Conservation (phyloP, 169 alveolate genomes). For the Plasmodium ovale region DNA sequence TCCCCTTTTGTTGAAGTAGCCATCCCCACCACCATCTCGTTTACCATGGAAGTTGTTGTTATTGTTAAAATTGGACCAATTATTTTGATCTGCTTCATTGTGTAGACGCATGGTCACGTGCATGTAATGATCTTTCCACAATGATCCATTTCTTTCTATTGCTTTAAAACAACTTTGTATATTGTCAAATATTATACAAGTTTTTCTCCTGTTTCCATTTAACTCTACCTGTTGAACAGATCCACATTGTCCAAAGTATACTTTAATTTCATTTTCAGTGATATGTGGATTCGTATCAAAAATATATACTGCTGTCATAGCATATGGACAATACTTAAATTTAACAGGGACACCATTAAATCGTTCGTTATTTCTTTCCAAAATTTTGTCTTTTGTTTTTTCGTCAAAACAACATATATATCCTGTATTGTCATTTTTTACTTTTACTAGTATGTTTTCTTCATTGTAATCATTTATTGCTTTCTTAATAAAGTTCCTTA, state of each 20-base stretch:
- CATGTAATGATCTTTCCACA: slow-evolving; percentile 12
- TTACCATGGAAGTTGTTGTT: slow-evolving; percentile 19
- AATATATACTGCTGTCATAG: neutral
- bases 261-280: slow-evolving; percentile 1
- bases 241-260: slow-evolving; percentile 30
- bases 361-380: slow-evolving; percentile 3
- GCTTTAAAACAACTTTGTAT: slow-evolving; percentile 24
- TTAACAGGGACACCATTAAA: slow-evolving; percentile 49
- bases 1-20: slow-evolving; percentile 3
- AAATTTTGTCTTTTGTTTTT: slow-evolving; percentile 1
- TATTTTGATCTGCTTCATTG: neutral
- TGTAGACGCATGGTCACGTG: slow-evolving; percentile 5
- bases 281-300: neutral
- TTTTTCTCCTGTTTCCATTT: neutral
- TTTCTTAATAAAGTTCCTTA: slow-evolving; percentile 22
- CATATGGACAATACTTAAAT: slow-evolving; percentile 17
- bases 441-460: neutral
- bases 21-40: neutral
- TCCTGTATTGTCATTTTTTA: slow-evolving; percentile 2
- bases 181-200: slow-evolving; percentile 13
- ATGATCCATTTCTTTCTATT: slow-evolving; percentile 34
- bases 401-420: slow-evolving; percentile 30
- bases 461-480: slow-evolving; percentile 10
- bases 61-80: slow-evolving; percentile 12
- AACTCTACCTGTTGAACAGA: neutral